Evolutionary conservation across 2,329 filamentous ascomycete species (phyloP), one percentile per base, ranked within the genome.

Genomic region (Cytospora mali): DNA sequence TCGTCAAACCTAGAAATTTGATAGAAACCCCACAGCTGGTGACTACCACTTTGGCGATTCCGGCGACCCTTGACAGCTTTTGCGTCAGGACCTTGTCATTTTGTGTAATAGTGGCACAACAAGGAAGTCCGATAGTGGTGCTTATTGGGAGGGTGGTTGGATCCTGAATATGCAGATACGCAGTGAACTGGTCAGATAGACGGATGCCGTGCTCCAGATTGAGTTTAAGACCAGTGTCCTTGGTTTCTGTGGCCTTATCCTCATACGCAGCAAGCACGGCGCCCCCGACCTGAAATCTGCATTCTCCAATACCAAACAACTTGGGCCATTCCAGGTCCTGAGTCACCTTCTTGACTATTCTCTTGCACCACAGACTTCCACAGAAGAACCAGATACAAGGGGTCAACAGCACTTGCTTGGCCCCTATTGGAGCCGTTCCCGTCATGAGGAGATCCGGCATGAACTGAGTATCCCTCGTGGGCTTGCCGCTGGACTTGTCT

Each of bases 331-430:
- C 18, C 7, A 42, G 18, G 10, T 42, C 39, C 9, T 10, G 18
- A 42, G 18, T 16, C 18, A 42, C 54, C 16, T 56, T 42, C 21
- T 48, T n/a, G 54, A 56, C 21, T 21, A 56, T 56, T 3, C 16
- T 56, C 10, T 28, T 39, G 54, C 54, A 56, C 54, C 54, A 56
- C 16, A 11, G 21, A 28, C 39, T 56, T 23, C 54, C 54, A 31
- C 54, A 56, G 25, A 56, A 56, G 35, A 56, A 9, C 54, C 54
- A 56, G 27, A 56, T 48, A 10, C 54, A 56, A 6, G 54, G 54
- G 18, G 28, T 48, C 18, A 56, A 25, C 16, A 46, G 42, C n/a
- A 56, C 54, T 31, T 48, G 25, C 1, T 18, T 56, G 1, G 35
- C 25, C 18, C 35, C 54, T 2, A 13, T n/a, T 16, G 29, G 25